Evolutionary conservation across 805 yeast genomes (phyloP).

Genomic region (Phaffomyces opuntiae): DNA sequence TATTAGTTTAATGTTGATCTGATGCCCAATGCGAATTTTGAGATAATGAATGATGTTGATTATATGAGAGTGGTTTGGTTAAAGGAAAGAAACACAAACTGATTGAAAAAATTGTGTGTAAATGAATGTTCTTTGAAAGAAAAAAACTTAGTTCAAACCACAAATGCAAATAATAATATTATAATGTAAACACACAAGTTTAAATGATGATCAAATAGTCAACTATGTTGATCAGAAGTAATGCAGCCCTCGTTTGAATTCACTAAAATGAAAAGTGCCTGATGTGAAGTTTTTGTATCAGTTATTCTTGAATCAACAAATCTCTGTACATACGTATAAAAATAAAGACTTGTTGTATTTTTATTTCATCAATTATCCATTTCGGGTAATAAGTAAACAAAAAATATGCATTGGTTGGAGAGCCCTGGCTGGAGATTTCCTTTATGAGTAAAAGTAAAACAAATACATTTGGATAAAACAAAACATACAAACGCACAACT

Average conservation of each 20-base stretch:
- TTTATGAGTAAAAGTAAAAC: slow-evolving; percentile 7
- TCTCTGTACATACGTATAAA: not conserved
- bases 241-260: too few species aligned
- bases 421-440: not conserved
- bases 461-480: slow-evolving; percentile 7
- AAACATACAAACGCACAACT: slow-evolving; percentile 1
- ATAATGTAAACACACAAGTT: not conserved
- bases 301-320: not conserved
- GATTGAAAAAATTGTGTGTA: not conserved
- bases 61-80: not conserved
- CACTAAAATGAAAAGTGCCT: not conserved
- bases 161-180: slow-evolving; percentile 3
- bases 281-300: slow-evolving; percentile 1
- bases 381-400: slow-evolving; percentile 23
- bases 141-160: slow-evolving; percentile 1
- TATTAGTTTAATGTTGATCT: too few species aligned
- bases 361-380: slow-evolving; percentile 3
- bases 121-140: not conserved
- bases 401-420: slow-evolving; percentile 2
- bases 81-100: not conserved
- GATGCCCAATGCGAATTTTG: not conserved
- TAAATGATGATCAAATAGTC: not conserved
- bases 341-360: not conserved
- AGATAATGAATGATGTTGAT: not conserved
- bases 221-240: not conserved